These are phyloP conservation scores for Penicillium sp. DNA, from an alignment of 2,329 filamentous ascomycete genomes.

Conservation along the genomic window DNA sequence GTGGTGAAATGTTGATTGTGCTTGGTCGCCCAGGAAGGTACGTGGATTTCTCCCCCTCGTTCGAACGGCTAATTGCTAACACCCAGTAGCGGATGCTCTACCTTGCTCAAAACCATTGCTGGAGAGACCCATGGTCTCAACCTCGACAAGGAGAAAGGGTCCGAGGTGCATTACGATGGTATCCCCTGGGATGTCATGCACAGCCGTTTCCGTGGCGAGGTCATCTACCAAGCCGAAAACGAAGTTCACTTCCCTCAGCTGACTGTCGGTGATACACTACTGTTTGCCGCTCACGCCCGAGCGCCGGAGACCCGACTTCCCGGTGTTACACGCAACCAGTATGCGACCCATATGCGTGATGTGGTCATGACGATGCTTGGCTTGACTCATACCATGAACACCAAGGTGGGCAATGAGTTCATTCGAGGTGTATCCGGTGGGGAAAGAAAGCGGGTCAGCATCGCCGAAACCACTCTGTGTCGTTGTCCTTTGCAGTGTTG, in stretches of 20 bases:
- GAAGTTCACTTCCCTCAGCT: slow-evolving; percentile 78
- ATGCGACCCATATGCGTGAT: slow-evolving; percentile 46
- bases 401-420: slow-evolving; percentile 51
- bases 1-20: slow-evolving; percentile 56
- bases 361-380: slow-evolving; percentile 56
- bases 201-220: slow-evolving; percentile 73
- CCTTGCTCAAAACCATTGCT: slow-evolving; percentile 78
- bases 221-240: slow-evolving; percentile 80
- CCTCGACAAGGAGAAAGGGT: slow-evolving; percentile 66
- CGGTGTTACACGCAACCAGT: slow-evolving; percentile 45
- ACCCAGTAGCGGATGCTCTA: slow-evolving; percentile 60
- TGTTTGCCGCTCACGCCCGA: slow-evolving; percentile 67
- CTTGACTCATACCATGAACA: slow-evolving; percentile 51
- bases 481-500: slow-evolving; percentile 46
- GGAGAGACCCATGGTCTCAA: slow-evolving; percentile 79
- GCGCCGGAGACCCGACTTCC: slow-evolving; percentile 42
- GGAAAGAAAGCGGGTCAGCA: slow-evolving; percentile 58
- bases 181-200: slow-evolving; percentile 68
- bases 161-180: slow-evolving; percentile 76
- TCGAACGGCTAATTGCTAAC: slow-evolving; percentile 1
- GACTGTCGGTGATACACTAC: slow-evolving; percentile 72
- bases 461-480: slow-evolving; percentile 52
- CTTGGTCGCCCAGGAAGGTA: slow-evolving; percentile 49
- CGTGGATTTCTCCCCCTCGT: background rate
- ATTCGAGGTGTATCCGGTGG: slow-evolving; percentile 60